Base-by-base conservation (phyloP, 2,329 filamentous ascomycete genomes). In the Claviceps sp. region DNA sequence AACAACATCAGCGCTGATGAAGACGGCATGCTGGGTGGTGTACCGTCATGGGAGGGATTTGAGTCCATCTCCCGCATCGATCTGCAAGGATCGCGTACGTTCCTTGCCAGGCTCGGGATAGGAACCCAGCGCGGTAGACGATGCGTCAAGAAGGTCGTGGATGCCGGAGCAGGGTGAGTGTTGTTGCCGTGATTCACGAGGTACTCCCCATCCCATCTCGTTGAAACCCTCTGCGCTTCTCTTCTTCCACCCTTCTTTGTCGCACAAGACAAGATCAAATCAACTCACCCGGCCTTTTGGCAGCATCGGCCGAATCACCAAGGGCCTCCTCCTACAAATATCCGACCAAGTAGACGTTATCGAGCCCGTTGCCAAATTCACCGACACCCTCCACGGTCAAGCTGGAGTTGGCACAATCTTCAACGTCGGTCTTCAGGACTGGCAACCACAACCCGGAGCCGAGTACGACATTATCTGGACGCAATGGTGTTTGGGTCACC, bases 401-500 rank as follows among this genome's bases (percentile, higher is more conserved):
- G 65, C 80, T 1, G 85, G 85, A 1, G 71, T 82, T 13, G 71
- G 77, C 2, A 69, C 74, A 22, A 75, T 95, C 17, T 84, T 80
- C 68, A 88, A 85, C 57, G 68, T 84, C 2, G 87, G 88, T 0
- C 70, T 95, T 1, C 84, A 95, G 65, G 74, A 77, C 30, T 94
- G 87, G 87, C 54, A 59, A 11, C 72, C 75, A 1, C 68, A 60
- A 0, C 59, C 67, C 2, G 70, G 62, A 10, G 60, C 67, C 8
- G 64, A 68, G 48, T 96, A 96, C 66, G 85, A 90, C 63, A 66
- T 95, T 46, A 81, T 96, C 55, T 95, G 88, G 87, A 84, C 80
- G 50, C 90, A 96, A 67, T 95, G 90, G 89, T 96, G 89, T 66
- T 68, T 91, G 7, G 85, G 87, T 24, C 85, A 96, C 65, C 70